Percentiles rank a stretch among this genome's conserved stretches.
phyloP scores from a whole-genome alignment of 2,329 filamentous ascomycete genomes.

The Aureobasidium mangrovei region DNA sequence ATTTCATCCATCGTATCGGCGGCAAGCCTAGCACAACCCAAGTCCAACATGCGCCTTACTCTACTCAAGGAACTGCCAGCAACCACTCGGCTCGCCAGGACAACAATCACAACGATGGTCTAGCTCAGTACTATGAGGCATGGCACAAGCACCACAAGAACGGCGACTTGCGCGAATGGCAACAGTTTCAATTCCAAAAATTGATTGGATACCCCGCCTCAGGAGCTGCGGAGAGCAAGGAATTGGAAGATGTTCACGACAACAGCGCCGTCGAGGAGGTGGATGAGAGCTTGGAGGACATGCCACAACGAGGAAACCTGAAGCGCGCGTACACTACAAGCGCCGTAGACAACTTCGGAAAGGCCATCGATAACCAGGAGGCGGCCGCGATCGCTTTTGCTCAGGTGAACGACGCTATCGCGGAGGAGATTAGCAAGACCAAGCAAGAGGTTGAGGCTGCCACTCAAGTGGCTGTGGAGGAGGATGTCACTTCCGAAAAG shows the following conservation, averaged over 20 bases:
- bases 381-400: conserved; percentile 54
- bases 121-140: conserved; percentile 88
- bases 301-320: conserved; percentile 25
- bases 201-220: conserved; percentile 65
- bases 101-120: conserved; percentile 38
- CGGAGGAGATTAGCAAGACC: conserved; percentile 62
- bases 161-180: conserved; percentile 70
- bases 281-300: conserved; percentile 23
- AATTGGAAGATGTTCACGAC: conserved; percentile 26
- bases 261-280: conserved; percentile 31
- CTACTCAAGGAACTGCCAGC: conserved; percentile 29
- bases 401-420: conserved; percentile 76
- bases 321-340: conserved; percentile 46
- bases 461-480: neutral
- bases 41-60: conserved; percentile 20
- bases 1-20: conserved; percentile 39
- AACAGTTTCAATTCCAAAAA: conserved; percentile 81
- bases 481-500: conserved; percentile 11
- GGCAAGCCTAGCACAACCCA: conserved; percentile 26
- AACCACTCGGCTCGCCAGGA: conserved; percentile 28
- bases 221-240: conserved; percentile 20
- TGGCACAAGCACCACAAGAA: conserved; percentile 69
- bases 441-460: conserved; percentile 41
- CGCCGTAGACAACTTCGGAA: conserved; percentile 52
- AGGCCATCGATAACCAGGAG: conserved; percentile 39